Conservation (phyloP, 2,329 filamentous ascomycete genomes). For the Ophiostoma himal-ulmi region DNA sequence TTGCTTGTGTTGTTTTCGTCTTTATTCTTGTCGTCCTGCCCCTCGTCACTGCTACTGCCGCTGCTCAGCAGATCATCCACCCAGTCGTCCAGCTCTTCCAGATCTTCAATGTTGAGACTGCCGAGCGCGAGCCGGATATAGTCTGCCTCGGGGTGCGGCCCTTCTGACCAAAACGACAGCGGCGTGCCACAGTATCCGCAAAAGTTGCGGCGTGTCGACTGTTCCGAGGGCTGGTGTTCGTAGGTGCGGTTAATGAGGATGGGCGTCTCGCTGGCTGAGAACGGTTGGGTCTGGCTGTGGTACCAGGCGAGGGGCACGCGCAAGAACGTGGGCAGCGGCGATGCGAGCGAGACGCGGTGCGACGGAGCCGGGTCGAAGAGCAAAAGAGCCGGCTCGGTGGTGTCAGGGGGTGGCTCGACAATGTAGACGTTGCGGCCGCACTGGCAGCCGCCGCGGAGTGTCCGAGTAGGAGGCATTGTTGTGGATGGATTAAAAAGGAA, state of each 20-base stretch:
- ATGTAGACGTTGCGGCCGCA: conserved; percentile 82
- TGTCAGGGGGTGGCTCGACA: conserved; percentile 59
- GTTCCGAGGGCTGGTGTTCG: conserved; percentile 38
- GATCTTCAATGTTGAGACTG: conserved; percentile 64
- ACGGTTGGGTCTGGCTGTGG: conserved; percentile 66
- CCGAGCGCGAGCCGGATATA: conserved; percentile 79
- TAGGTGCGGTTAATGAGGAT: conserved; percentile 61
- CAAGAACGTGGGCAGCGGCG: conserved; percentile 73
- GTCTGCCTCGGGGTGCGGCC: conserved; percentile 62
- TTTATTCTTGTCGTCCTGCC: conserved; percentile 30
- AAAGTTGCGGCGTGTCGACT: conserved; percentile 64
- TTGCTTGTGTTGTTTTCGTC: conserved; percentile 18
- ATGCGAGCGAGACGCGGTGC: conserved; percentile 64
- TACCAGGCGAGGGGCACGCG: conserved; percentile 79
- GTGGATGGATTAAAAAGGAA: background rate
- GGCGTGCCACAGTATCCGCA: conserved; percentile 90
- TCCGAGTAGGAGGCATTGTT: conserved; percentile 34
- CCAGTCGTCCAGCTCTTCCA: conserved; percentile 66
- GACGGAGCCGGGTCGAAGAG: conserved; percentile 66
- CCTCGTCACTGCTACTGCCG: conserved; percentile 23
- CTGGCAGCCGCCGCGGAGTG: conserved; percentile 70
- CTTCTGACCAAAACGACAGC: conserved; percentile 76
- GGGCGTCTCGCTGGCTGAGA: conserved; percentile 71
- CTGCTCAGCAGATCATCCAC: conserved; percentile 36
- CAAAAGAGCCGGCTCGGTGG: conserved; percentile 55